Evolutionary conservation across 306 rosid species (phyloP).

Genomic region (Hylodesmum podocarpum): DNA sequence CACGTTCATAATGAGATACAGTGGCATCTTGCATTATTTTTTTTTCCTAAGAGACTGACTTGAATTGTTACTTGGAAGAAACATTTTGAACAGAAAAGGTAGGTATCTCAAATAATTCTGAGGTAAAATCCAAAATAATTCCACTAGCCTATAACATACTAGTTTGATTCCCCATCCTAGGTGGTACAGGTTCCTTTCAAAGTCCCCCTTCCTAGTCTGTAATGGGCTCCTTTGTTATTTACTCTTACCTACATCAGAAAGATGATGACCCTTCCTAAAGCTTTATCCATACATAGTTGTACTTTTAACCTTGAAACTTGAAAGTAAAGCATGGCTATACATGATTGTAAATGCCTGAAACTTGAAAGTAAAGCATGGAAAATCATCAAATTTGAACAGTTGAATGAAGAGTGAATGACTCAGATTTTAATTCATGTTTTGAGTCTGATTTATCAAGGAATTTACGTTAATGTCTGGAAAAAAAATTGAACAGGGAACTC

Average conservation of each 20-base stretch:
- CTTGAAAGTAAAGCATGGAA: too few relatives aligned
- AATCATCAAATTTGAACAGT: too few relatives aligned
- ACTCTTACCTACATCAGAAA: not conserved
- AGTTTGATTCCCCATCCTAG: not conserved
- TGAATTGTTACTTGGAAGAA: not conserved
- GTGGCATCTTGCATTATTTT: too few relatives aligned
- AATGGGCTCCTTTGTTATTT: not conserved
- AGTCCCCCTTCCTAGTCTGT: not conserved
- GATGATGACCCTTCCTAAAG: not conserved
- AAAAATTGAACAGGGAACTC: not conserved
- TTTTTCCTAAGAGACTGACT: not conserved
- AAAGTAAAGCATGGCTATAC: not conserved
- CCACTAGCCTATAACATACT: not conserved
- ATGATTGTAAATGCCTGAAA: too few relatives aligned
- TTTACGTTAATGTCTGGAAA: too few relatives aligned
- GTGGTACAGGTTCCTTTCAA: not conserved
- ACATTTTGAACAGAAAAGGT: not conserved
- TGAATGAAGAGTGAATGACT: too few relatives aligned
- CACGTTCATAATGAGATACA: too few relatives aligned
- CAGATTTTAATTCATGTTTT: too few relatives aligned
- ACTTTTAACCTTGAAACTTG: not conserved
- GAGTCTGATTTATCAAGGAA: too few relatives aligned
- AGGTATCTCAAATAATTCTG: constrained; percentile 3
- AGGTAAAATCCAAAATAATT: not conserved
- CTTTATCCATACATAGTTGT: not conserved